A percentile compares a stretch with the other conserved stretches of the same genome.
Evolutionary conservation across 805 yeast species (phyloP).

Genomic region (Starmerella stellata): DNA sequence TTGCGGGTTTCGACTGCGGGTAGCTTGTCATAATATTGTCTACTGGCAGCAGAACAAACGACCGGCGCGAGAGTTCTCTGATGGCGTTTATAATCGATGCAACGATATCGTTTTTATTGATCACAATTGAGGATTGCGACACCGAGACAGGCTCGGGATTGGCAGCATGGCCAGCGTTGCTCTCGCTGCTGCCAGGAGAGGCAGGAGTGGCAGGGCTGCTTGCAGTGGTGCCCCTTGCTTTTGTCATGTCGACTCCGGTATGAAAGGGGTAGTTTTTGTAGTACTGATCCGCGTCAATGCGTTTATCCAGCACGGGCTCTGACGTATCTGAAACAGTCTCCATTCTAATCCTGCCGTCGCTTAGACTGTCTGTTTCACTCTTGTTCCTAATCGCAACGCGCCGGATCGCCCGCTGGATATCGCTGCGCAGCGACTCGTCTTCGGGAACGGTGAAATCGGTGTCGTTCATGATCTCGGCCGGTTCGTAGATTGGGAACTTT

Average conservation of each 20-base stretch:
- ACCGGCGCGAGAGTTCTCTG: constrained; percentile 2
- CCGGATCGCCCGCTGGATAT: background rate
- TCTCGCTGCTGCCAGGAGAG: background rate
- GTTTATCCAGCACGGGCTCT: background rate
- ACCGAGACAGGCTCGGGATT: background rate
- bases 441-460: constrained; percentile 5
- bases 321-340: background rate
- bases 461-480: constrained; percentile 13
- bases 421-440: background rate
- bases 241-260: background rate
- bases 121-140: background rate
- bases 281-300: background rate
- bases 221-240: background rate
- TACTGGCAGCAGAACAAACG: constrained; percentile 5
- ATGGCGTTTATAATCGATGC: background rate
- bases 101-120: no score
- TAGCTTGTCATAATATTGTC: constrained; percentile 3
- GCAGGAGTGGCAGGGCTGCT: background rate
- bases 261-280: background rate
- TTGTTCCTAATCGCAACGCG: background rate
- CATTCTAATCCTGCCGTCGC: background rate
- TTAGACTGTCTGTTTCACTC: background rate
- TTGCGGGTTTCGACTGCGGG: background rate
- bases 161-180: background rate
- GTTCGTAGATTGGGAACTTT: constrained; percentile 11